These are phyloP conservation scores for Trichosporon ovoides DNA, from an alignment of 1,284 basidiomycete genomes.

Conservation along the genomic window DNA sequence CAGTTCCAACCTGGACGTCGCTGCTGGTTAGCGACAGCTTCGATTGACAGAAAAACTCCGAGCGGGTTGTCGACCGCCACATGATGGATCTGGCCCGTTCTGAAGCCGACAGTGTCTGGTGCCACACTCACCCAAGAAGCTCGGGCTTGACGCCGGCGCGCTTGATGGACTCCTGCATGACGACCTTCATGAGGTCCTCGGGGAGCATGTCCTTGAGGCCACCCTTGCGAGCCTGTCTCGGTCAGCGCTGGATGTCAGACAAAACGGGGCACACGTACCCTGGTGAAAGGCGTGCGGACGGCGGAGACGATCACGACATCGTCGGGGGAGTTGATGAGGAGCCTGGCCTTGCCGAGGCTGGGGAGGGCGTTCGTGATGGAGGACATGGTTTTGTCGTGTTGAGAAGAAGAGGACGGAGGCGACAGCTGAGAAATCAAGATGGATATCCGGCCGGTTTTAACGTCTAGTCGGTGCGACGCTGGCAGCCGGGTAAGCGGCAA, in stretches of 20 bases:
- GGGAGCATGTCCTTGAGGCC: conserved; percentile 90
- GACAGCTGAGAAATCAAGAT: conserved; percentile 2
- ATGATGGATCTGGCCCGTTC: not conserved
- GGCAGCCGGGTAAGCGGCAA: not conserved
- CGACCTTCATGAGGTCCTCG: conserved; percentile 80
- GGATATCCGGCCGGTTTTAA: not conserved
- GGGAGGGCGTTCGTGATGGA: conserved; percentile 45
- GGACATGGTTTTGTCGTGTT: conserved; percentile 29
- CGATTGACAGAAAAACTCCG: too few species aligned
- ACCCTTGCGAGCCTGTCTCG: conserved; percentile 62
- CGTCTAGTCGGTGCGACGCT: not conserved
- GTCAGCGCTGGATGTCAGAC: not conserved
- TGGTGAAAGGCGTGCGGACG: conserved; percentile 82
- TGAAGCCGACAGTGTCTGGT: not conserved
- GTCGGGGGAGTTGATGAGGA: conserved; percentile 60
- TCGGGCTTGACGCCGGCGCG: conserved; percentile 43
- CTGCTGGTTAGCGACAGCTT: conserved; percentile 55
- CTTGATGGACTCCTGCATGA: conserved; percentile 64
- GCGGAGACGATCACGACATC: conserved; percentile 89
- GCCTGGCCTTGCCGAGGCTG: conserved; percentile 52
- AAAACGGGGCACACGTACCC: conserved; percentile 53
- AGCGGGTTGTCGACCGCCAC: not conserved
- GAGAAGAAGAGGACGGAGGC: not conserved
- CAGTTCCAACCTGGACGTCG: conserved; percentile 87
- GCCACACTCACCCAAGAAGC: conserved; percentile 41